A percentile compares a stretch with the other conserved stretches of the same genome.
These are phyloP conservation scores for Myriosclerotinia duriaeana DNA, from an alignment of 2,329 filamentous ascomycete genomes.

Conservation along the genomic window DNA sequence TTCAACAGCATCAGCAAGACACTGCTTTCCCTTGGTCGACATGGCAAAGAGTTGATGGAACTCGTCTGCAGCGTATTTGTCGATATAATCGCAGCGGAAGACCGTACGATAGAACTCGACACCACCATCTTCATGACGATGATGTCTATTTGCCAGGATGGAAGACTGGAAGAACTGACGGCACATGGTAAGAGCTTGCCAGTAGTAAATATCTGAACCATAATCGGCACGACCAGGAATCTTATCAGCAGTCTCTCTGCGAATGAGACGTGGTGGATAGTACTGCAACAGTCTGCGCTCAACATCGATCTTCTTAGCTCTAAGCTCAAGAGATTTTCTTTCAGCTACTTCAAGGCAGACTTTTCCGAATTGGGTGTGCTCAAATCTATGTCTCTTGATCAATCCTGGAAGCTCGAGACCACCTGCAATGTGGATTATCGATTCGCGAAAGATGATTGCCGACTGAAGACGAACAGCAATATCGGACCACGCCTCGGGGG, in stretches of 20 bases:
- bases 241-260: constrained; percentile 20
- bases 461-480: constrained; percentile 34
- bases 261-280: constrained; percentile 33
- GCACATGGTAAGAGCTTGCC: constrained; percentile 33
- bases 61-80: constrained; percentile 8
- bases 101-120: constrained; percentile 34
- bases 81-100: constrained; percentile 29
- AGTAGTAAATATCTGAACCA: constrained; percentile 37
- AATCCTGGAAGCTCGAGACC: constrained; percentile 27
- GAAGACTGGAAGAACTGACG: constrained; percentile 32
- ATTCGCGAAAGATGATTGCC: constrained; percentile 37
- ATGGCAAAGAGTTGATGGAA: constrained; percentile 22
- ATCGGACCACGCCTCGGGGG: constrained; percentile 34
- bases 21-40: constrained; percentile 22
- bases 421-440: constrained; percentile 36
- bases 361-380: neutral
- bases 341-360: constrained; percentile 28
- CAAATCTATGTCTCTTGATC: constrained; percentile 27
- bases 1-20: constrained; percentile 15
- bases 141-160: constrained; percentile 28
- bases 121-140: constrained; percentile 35
- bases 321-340: constrained; percentile 31
- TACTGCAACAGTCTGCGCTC: constrained; percentile 32
- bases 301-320: constrained; percentile 31
- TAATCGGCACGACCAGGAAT: constrained; percentile 36